Base-by-base conservation (phyloP, 2,329 filamentous ascomycete genomes). In the Hypoxylon sp. region DNA sequence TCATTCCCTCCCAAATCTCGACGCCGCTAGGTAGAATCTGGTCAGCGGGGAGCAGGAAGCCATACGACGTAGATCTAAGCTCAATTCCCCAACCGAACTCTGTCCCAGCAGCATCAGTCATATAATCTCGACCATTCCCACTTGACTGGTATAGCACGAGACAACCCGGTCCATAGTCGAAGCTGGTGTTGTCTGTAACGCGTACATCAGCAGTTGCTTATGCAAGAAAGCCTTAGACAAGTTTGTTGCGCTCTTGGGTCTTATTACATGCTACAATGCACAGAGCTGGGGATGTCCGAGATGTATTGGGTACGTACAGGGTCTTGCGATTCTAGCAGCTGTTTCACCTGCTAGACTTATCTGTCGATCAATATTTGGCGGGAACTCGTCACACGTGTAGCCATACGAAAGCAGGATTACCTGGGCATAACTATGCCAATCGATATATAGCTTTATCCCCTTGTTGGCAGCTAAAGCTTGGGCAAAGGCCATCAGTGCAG, bases 401-500 rank as follows among this genome's bases (percentile, higher is more conserved):
- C 87, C 87, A 75, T 87, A 89, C 6, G 83, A 85, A 17, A 84
- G 83, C 52, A 88, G 80, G 60, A 88, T 83, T 56, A 83, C 80
- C 72, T 89, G 86, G 13, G 81, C 81, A 78, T 89, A 90, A 22
- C 84, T 84, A 76, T 90, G 88, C 77, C 86, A 86, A 77, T 90
- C 88, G 74, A 90, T 84, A 78, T 86, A 90, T 11, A 87, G 78
- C 60, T 85, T 83, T 58, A 88, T 81, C 2, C 85, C 85, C 53
- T 83, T 80, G 3, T 68, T 52, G 14, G 71, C 70, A 33, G 81
- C 79, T 24, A 89, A 74, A 42, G 77, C 73, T 52, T 81, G 80
- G 19, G 86, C 79, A 50, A 85, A 84, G 4, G 81, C 80, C 31
- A 82, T 82, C 37, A 89, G 78, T 3, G 78, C 83, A 60, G 81